These are phyloP conservation scores for Groenewaldozyma auringiensis DNA, from an alignment of 1,139 yeast genomes.

Conservation along the genomic window DNA sequence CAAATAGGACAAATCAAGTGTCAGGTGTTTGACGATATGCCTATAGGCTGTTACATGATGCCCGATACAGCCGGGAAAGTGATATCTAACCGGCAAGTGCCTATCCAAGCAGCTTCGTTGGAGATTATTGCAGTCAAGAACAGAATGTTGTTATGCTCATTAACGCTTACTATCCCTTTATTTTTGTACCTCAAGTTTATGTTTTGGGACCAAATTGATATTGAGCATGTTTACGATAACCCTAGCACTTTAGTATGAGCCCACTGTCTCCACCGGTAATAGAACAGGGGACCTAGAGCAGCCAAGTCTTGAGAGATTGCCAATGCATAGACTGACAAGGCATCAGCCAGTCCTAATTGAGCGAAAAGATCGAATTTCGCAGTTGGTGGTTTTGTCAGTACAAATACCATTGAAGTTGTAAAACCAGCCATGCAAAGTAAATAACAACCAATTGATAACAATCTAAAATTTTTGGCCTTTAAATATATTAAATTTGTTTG, in stretches of 20 bases:
- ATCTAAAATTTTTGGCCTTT: slow-evolving; percentile 13
- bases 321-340: slow-evolving; percentile 17
- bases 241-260: not conserved
- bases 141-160: slow-evolving; percentile 17
- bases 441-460: slow-evolving; percentile 15
- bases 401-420: slow-evolving; percentile 11
- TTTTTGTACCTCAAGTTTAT: slow-evolving; percentile 17
- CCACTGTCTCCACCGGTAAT: not conserved
- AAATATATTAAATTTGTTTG: slow-evolving; percentile 13
- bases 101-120: slow-evolving; percentile 8
- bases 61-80: slow-evolving; percentile 8
- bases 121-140: slow-evolving; percentile 18
- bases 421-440: slow-evolving; percentile 14
- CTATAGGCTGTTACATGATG: slow-evolving; percentile 8
- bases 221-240: slow-evolving; percentile 4
- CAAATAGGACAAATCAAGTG: slow-evolving; percentile 7
- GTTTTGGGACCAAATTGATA: slow-evolving; percentile 14
- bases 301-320: slow-evolving; percentile 19
- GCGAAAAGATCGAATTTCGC: slow-evolving; percentile 18
- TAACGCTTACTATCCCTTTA: slow-evolving; percentile 19
- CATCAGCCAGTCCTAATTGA: slow-evolving; percentile 20
- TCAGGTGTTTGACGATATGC: slow-evolving; percentile 2
- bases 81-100: slow-evolving; percentile 6
- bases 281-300: slow-evolving; percentile 9
- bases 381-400: slow-evolving; percentile 12